These are phyloP conservation scores for Pisolithus albus DNA, from an alignment of 768 basidiomycete species.

Conservation along the genomic window DNA sequence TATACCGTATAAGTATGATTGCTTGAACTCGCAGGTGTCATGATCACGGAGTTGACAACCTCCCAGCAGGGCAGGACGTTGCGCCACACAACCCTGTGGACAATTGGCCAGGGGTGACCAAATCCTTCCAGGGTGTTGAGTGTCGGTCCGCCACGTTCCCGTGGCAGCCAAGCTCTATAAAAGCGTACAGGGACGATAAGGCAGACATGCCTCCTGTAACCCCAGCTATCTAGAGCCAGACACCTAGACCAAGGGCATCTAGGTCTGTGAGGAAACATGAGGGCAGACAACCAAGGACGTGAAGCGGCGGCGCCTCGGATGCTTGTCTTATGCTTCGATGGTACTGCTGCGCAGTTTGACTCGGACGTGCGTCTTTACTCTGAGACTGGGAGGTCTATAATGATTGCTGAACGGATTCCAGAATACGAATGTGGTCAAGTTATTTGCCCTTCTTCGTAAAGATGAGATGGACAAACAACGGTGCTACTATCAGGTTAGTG, in stretches of 20 bases:
- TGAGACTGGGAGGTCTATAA: background rate
- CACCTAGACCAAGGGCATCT: too few relatives aligned
- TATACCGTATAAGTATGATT: too few relatives aligned
- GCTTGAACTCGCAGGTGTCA: too few relatives aligned
- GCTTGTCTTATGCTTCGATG: conserved; percentile 66
- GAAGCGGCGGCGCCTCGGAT: conserved; percentile 29
- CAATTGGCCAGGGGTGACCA: background rate
- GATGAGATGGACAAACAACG: conserved; percentile 46
- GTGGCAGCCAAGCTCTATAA: background rate
- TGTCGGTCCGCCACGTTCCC: background rate
- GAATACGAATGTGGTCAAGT: conserved; percentile 67
- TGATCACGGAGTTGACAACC: too few relatives aligned
- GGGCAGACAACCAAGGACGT: background rate
- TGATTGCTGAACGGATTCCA: conserved; percentile 11
- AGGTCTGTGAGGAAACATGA: background rate
- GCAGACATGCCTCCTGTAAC: too few relatives aligned
- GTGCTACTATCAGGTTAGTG: conserved; percentile 62
- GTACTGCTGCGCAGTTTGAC: conserved; percentile 50
- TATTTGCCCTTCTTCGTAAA: conserved; percentile 63
- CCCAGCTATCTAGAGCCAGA: too few relatives aligned
- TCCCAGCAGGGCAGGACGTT: too few relatives aligned
- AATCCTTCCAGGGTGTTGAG: background rate
- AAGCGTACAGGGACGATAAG: background rate
- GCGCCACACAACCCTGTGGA: too few relatives aligned
- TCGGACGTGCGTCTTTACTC: conserved; percentile 31